A percentile compares a stretch with the other conserved stretches of the same genome.
These are phyloP conservation scores for Fusarium temperatum DNA, from an alignment of 2,329 filamentous ascomycete genomes.

Conservation along the genomic window DNA sequence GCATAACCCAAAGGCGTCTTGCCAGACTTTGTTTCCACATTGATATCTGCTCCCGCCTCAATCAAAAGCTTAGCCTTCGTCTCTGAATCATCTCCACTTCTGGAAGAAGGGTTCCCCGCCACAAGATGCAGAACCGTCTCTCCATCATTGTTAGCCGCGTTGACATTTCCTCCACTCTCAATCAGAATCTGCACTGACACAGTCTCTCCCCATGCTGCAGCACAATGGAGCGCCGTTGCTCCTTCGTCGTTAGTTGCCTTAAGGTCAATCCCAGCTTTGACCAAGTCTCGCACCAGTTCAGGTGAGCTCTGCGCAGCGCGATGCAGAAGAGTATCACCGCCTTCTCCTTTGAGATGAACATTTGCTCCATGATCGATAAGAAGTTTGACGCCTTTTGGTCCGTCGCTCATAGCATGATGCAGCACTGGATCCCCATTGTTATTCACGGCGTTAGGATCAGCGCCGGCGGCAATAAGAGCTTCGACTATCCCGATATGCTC, in stretches of 20 bases:
- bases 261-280: background rate
- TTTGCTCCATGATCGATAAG: background rate
- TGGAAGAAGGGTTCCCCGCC: background rate
- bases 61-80: background rate
- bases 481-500: accelerated
- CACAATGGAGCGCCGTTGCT: background rate
- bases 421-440: background rate
- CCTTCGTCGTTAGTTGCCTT: background rate
- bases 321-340: background rate
- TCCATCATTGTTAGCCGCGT: background rate
- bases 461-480: background rate
- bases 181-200: accelerated
- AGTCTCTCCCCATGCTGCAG: background rate
- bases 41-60: background rate
- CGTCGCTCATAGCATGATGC: background rate
- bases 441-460: background rate
- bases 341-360: background rate
- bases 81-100: background rate
- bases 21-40: background rate
- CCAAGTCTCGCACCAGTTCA: background rate
- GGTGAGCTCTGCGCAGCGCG: background rate
- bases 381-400: background rate
- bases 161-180: background rate
- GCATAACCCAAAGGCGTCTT: background rate
- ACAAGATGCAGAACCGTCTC: background rate